Evolutionary conservation across 768 basidiomycete species (phyloP), one percentile per base, ranked within the genome.

Genomic region (Dentipellis fragilis): DNA sequence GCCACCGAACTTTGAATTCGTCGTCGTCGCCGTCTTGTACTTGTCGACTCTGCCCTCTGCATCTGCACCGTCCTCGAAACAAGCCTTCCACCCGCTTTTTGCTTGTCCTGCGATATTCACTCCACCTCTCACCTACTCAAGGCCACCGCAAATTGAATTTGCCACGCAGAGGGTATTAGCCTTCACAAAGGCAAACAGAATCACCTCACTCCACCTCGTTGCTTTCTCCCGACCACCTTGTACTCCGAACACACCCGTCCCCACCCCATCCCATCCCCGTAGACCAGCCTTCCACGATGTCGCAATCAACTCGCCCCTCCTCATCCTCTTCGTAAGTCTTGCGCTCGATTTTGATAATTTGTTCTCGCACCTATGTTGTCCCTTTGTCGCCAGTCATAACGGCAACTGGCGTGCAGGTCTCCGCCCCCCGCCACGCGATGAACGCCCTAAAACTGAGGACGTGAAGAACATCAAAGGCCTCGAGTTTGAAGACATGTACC

Each of bases 371-470:
- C 37, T 2, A 10, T 35, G 19, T 21, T 9, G 40, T 42, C 40
- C n/a, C 14, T 49, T 49, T 22, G 29, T 49, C 19, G 23, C 49
- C 51, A 49, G 37, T 23, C 58, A 56, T 22, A 64, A 55, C 45
- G 58, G 67, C 56, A 62, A 65, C 64, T 96, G 91, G 90, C 91
- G 87, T 72, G 66, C 77, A 42, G 79, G 83, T 60, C 86, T 96
- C 60, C 82, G 84, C 47, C 80, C 85, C 56, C 93, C 92, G 69
- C 84, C 84, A 77, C 93, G 90, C 81, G 94, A 99, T 73, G 63
- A 76, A 57, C 84, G 95, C 54, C 95, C 95, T 7, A 95, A 98
- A 69, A 99, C 95, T 34, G 93, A 94, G 73, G 95, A 99, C 75
- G 95, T 99, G 56, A 89, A 87, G 23, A 85, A 85, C 3, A 95